These are phyloP conservation scores for Linaria vulgaris DNA, from an alignment of 257 asterid species.

Conservation along the genomic window DNA sequence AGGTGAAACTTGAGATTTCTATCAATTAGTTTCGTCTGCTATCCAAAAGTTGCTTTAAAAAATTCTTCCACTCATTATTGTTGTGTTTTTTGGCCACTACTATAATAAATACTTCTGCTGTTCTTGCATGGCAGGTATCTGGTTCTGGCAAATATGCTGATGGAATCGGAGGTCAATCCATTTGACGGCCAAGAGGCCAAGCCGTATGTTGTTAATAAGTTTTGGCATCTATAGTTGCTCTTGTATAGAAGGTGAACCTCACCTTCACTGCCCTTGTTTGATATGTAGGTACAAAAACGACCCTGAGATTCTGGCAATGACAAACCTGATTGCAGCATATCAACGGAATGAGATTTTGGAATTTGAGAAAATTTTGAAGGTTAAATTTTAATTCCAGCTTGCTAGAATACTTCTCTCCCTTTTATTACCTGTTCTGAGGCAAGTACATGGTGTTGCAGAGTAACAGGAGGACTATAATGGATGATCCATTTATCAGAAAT, in stretches of 20 bases:
- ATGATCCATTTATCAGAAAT: conserved; percentile 90
- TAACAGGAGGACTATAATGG: conserved; percentile 97
- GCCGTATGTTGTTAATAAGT: conserved; percentile 60
- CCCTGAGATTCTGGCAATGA: conserved; percentile 97
- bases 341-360: conserved; percentile 95
- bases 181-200: conserved; percentile 99
- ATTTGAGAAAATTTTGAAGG: conserved; percentile 96
- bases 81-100: conserved; percentile 19
- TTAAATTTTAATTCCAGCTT: conserved; percentile 25
- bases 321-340: conserved; percentile 93
- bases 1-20: conserved; percentile 1
- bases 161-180: conserved; percentile 97
- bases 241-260: not conserved
- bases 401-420: conserved; percentile 16
- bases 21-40: too few species aligned
- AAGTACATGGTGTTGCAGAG: conserved; percentile 50
- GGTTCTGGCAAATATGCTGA: conserved; percentile 98
- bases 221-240: conserved; percentile 19
- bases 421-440: conserved; percentile 13
- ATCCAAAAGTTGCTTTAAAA: not conserved
- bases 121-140: conserved; percentile 59
- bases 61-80: conserved; percentile 2
- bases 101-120: conserved; percentile 8
- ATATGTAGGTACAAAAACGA: conserved; percentile 79
- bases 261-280: conserved; percentile 17